Evolutionary conservation across 2,329 filamentous ascomycete species (phyloP).

Genomic region (Trichoderma hamatum): DNA sequence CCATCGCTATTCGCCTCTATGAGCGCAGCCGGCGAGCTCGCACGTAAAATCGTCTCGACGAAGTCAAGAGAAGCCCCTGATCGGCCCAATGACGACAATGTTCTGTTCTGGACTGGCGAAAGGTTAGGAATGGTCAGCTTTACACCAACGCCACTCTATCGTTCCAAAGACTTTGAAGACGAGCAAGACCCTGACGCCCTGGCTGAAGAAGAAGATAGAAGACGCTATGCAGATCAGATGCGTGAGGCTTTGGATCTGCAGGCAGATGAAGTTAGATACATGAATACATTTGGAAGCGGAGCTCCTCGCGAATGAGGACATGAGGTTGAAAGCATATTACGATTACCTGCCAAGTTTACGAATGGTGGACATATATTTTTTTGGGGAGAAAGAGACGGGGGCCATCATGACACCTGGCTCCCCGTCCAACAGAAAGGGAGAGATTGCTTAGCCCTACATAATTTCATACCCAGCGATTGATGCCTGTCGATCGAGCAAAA

Average conservation of each 20-base stretch:
- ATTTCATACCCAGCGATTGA: conserved; percentile 5
- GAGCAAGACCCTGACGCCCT: conserved; percentile 49
- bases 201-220: conserved; percentile 57
- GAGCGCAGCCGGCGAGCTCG: conserved; percentile 69
- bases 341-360: not conserved
- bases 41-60: conserved; percentile 75
- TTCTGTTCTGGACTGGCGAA: conserved; percentile 88
- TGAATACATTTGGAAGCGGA: conserved; percentile 60
- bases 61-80: conserved; percentile 41
- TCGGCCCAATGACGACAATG: conserved; percentile 61
- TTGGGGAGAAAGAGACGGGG: not conserved
- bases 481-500: not conserved
- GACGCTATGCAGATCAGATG: conserved; percentile 70
- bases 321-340: not conserved
- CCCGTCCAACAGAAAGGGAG: not conserved
- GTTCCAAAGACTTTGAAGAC: conserved; percentile 53
- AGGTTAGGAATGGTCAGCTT: conserved; percentile 74
- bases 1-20: conserved; percentile 56
- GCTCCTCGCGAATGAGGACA: not conserved
- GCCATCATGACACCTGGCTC: conserved; percentile 12
- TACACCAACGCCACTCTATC: conserved; percentile 54
- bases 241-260: conserved; percentile 73
- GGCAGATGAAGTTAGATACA: conserved; percentile 76
- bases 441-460: conserved; percentile 15
- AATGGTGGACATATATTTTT: not conserved